phyloP scores from a whole-genome alignment of 2,329 filamentous ascomycete species.

The Trichoderma atrobrunneum region DNA sequence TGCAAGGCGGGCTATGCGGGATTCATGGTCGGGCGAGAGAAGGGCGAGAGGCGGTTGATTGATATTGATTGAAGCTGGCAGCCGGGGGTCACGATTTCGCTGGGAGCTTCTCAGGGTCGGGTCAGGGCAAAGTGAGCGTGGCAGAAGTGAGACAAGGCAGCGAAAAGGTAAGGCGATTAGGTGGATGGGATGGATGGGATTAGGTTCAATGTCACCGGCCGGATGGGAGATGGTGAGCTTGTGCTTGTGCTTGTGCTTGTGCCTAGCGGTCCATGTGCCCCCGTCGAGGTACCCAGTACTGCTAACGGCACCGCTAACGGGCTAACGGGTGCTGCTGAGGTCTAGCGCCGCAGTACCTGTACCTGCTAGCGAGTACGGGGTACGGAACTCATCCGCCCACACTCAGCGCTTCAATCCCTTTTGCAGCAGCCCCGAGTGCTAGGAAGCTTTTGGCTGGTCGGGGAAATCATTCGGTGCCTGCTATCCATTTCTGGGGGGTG shows the following conservation, averaged over 20 bases:
- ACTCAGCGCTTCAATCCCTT: background rate
- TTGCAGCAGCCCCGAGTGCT: background rate
- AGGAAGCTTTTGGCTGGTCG: background rate
- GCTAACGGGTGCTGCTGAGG: background rate
- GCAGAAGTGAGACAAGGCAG: background rate
- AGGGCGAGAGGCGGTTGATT: background rate
- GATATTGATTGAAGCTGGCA: background rate
- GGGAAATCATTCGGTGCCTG: background rate
- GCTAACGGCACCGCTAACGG: background rate
- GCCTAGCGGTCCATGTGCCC: background rate
- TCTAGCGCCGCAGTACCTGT: background rate
- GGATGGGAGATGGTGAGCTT: background rate
- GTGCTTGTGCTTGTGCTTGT: background rate
- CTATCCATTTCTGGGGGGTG: background rate
- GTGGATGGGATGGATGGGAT: background rate
- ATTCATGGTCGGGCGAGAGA: conserved; percentile 2
- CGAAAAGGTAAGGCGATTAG: background rate
- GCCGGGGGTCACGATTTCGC: conserved; percentile 7
- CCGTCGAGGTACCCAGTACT: background rate
- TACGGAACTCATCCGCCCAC: background rate
- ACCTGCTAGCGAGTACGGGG: background rate
- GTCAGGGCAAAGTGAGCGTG: background rate
- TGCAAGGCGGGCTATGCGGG: conserved; percentile 7
- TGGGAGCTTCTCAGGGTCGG: background rate
- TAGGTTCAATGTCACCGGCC: conserved; percentile 7